These are phyloP conservation scores for Chlamydomonas sp. DNA, from an alignment of 139 green algal genomes.

Conservation along the genomic window DNA sequence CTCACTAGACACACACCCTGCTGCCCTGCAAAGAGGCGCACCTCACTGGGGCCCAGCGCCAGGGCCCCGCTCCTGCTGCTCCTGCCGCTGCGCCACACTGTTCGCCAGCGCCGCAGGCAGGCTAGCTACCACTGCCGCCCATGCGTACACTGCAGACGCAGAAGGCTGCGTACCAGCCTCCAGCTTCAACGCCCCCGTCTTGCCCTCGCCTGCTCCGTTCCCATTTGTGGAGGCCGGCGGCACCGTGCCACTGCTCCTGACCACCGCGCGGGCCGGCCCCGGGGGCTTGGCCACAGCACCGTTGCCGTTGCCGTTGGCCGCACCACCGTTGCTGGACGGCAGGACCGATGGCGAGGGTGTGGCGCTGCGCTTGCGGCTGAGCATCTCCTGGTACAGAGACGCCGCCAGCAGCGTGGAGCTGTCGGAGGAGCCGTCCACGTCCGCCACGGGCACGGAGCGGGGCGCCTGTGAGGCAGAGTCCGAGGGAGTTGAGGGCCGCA, in stretches of 20 bases:
- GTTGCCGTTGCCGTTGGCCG: neutral
- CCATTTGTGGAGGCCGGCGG: neutral
- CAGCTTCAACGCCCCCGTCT: no score
- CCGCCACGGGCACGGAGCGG: neutral
- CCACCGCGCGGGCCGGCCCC: neutral
- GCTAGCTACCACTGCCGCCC: conserved; percentile 23
- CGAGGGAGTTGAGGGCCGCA: neutral
- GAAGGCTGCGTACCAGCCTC: neutral
- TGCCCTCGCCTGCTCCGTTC: neutral
- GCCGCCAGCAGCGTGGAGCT: conserved; percentile 12
- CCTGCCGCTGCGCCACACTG: no score
- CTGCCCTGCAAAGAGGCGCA: no score
- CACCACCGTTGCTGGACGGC: neutral
- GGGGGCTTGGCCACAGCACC: neutral
- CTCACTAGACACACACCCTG: no score
- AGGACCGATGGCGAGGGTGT: neutral
- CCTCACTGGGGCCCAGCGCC: no score
- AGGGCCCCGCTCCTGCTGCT: no score
- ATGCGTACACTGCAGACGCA: conserved; percentile 12
- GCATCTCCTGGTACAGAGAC: conserved; percentile 24
- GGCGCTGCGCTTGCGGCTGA: neutral
- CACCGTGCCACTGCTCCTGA: neutral
- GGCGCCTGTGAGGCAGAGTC: neutral
- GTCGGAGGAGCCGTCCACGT: neutral
- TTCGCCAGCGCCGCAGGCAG: neutral